A percentile compares a stretch with the other conserved stretches of the same genome.
phyloP scores from a whole-genome alignment of 495 filamentous ascomycete genomes.

The Aspergillus sclerotiicarbonarius region DNA sequence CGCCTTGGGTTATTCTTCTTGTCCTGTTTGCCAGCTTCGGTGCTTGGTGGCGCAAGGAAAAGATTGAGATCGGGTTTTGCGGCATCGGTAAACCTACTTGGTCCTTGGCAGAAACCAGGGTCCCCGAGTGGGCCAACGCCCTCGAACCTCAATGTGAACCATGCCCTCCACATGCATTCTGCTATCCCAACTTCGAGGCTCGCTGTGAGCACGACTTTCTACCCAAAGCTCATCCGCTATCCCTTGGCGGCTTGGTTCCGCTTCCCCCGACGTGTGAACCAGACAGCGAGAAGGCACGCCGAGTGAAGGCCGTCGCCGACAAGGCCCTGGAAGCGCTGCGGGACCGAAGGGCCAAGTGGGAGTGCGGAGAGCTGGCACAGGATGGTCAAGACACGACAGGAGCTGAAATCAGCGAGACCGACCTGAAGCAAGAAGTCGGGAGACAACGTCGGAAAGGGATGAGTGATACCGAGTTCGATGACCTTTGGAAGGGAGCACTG shows the following conservation, averaged over 20 bases:
- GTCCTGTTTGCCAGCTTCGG: slow-evolving; percentile 69
- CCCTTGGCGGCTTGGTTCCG: slow-evolving; percentile 76
- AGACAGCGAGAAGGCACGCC: slow-evolving; percentile 86
- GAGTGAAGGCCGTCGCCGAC: slow-evolving; percentile 82
- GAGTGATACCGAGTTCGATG: slow-evolving; percentile 85
- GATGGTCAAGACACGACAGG: slow-evolving; percentile 56
- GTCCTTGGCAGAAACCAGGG: slow-evolving; percentile 48
- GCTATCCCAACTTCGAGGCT: slow-evolving; percentile 71
- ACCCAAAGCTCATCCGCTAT: slow-evolving; percentile 77
- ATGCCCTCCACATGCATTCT: slow-evolving; percentile 88
- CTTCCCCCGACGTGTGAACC: slow-evolving; percentile 92
- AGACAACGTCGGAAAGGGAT: slow-evolving; percentile 74
- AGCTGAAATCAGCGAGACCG: slow-evolving; percentile 68
- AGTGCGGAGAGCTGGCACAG: slow-evolving; percentile 77
- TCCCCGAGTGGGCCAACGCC: slow-evolving; percentile 65
- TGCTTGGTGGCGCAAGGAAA: slow-evolving; percentile 88
- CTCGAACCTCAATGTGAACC: slow-evolving; percentile 84
- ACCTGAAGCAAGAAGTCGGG: slow-evolving; percentile 70
- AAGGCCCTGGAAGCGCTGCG: slow-evolving; percentile 84
- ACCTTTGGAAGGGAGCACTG: slow-evolving; percentile 83
- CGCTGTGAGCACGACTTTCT: slow-evolving; percentile 86
- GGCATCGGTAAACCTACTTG: slow-evolving; percentile 71
- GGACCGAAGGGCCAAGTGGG: slow-evolving; percentile 80
- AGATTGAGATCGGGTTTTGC: slow-evolving; percentile 91
- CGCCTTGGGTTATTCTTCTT: slow-evolving; percentile 64